These are phyloP conservation scores for Neocallimastix lanati DNA, from an alignment of 192 early-diverging fungal species.

Conservation along the genomic window DNA sequence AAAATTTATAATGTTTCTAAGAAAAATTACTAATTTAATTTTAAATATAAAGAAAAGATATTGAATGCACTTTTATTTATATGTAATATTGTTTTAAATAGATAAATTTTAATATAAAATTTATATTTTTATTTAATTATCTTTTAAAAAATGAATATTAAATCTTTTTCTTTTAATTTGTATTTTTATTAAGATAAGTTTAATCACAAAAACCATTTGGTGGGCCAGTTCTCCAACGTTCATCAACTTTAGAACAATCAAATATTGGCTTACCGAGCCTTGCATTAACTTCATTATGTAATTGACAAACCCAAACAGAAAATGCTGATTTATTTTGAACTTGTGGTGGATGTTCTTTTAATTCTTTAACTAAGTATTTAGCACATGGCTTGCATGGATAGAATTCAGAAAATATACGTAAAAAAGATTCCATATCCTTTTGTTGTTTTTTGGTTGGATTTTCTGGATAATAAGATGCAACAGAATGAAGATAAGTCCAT, in stretches of 20 bases:
- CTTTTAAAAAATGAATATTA: too few relatives aligned
- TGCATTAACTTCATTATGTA: slow-evolving; percentile 91
- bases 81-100: too few relatives aligned
- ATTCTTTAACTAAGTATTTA: slow-evolving; percentile 59
- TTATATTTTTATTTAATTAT: too few relatives aligned
- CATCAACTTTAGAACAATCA: slow-evolving; percentile 85
- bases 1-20: too few relatives aligned
- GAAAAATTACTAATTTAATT: too few relatives aligned
- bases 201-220: slow-evolving; percentile 10
- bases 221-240: slow-evolving; percentile 58
- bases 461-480: slow-evolving; percentile 91
- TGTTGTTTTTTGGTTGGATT: slow-evolving; percentile 49
- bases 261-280: slow-evolving; percentile 72
- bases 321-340: slow-evolving; percentile 50
- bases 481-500: slow-evolving; percentile 95
- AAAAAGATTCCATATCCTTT: slow-evolving; percentile 50
- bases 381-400: slow-evolving; percentile 90
- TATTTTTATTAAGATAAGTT: too few relatives aligned
- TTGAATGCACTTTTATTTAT: too few relatives aligned
- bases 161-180: too few relatives aligned
- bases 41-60: too few relatives aligned
- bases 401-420: slow-evolving; percentile 58
- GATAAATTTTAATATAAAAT: too few relatives aligned
- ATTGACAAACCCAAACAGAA: slow-evolving; percentile 73
- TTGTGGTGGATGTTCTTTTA: slow-evolving; percentile 52